A percentile compares a stretch with the other conserved stretches of the same genome.
Conservation (phyloP, 2,329 filamentous ascomycete genomes). For the Zymoseptoria tritici region DNA sequence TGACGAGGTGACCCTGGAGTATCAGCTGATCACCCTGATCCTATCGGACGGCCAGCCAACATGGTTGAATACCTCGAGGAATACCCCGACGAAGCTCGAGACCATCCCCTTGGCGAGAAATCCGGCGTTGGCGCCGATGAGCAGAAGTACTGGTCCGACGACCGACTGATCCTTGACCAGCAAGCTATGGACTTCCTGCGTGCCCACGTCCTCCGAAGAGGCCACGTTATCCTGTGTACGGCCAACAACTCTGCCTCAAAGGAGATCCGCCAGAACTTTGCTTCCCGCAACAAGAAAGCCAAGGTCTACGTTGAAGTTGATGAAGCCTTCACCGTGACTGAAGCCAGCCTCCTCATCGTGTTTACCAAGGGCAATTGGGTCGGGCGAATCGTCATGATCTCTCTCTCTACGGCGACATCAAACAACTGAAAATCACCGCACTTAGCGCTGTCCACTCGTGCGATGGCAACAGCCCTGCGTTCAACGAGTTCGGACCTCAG, state of each 20-base stretch:
- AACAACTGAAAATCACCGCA: background rate
- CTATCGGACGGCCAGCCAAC: background rate
- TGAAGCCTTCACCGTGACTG: background rate
- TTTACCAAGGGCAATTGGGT: background rate
- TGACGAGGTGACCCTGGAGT: background rate
- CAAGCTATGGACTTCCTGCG: too few relatives aligned
- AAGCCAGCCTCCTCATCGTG: background rate
- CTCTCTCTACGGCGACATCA: background rate
- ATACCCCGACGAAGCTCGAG: background rate
- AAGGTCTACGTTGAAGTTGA: background rate
- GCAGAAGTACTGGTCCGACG: too few relatives aligned
- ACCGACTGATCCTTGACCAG: too few relatives aligned
- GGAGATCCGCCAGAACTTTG: background rate
- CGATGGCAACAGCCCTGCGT: background rate
- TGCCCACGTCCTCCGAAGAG: background rate
- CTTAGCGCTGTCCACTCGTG: background rate
- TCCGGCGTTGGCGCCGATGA: too few relatives aligned
- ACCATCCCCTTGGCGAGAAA: too few relatives aligned
- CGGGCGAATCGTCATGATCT: background rate
- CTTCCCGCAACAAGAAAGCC: background rate
- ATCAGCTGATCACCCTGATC: background rate
- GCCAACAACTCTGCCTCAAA: background rate
- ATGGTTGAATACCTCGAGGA: background rate
- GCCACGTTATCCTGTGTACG: background rate
- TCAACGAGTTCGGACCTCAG: background rate